Conservation (phyloP, 2,329 filamentous ascomycete species). For the Colletotrichum truncatum region DNA sequence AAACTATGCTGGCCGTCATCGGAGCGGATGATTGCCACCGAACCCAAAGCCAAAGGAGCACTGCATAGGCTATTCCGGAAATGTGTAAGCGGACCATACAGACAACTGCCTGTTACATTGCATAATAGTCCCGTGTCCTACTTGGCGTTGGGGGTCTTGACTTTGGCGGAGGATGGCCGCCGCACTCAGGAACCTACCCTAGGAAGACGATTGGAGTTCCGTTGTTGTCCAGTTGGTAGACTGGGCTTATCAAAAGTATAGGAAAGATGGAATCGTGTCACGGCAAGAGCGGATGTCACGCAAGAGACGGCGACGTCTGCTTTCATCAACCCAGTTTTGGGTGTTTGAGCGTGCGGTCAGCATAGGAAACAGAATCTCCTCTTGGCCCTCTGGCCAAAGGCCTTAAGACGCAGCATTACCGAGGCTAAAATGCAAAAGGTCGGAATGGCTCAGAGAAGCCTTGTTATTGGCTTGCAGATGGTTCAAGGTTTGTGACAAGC, state of each 20-base stretch:
- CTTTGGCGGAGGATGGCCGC: not conserved
- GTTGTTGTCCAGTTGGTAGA: too few relatives aligned
- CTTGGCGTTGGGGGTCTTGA: constrained; percentile 8
- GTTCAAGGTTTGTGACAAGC: not conserved
- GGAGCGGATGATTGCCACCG: not conserved
- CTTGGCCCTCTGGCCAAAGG: too few relatives aligned
- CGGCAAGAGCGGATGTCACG: too few relatives aligned
- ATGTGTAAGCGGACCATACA: not conserved
- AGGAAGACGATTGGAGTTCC: not conserved
- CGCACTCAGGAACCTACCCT: not conserved
- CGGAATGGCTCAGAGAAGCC: not conserved
- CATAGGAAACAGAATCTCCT: not conserved
- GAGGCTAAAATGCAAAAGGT: not conserved
- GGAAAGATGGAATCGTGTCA: too few relatives aligned
- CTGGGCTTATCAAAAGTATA: too few relatives aligned
- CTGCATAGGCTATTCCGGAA: constrained; percentile 4
- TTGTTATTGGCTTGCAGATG: not conserved
- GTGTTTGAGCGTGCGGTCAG: constrained; percentile 8
- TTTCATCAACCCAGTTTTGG: too few relatives aligned
- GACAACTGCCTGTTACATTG: not conserved
- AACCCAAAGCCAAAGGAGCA: not conserved
- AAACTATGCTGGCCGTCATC: not conserved
- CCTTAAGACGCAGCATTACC: not conserved
- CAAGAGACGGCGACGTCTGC: too few relatives aligned
- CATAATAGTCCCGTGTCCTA: not conserved